Percentiles rank a stretch among this genome's conserved stretches.
phyloP scores from a whole-genome alignment of 2,329 filamentous ascomycete genomes.

The Malbranchea zuffiana region DNA sequence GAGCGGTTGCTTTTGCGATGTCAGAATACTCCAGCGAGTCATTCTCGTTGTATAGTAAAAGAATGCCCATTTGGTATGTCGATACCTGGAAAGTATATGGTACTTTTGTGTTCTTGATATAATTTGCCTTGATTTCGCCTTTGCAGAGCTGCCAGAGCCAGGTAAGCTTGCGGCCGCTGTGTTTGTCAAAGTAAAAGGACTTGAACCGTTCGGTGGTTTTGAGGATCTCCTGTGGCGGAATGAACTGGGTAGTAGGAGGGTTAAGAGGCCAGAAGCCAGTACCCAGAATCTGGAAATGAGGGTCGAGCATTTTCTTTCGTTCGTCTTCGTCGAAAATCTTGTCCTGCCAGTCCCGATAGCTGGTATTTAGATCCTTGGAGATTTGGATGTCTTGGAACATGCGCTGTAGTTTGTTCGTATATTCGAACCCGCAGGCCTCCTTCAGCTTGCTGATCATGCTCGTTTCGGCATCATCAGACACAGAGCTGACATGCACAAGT shows the following conservation, averaged over 20 bases:
- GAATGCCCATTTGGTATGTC: conserved; percentile 93
- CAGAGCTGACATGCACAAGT: conserved; percentile 86
- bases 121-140: conserved; percentile 88
- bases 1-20: conserved; percentile 67
- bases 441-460: conserved; percentile 99
- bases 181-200: conserved; percentile 90
- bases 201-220: conserved; percentile 83
- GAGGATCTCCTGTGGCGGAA: conserved; percentile 71
- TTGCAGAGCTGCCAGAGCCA: conserved; percentile 99
- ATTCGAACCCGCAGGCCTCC: conserved; percentile 96
- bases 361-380: conserved; percentile 87
- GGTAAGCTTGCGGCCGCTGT: conserved; percentile 88
- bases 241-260: conserved; percentile 77
- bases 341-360: conserved; percentile 69
- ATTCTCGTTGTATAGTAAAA: conserved; percentile 87
- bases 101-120: conserved; percentile 78
- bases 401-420: conserved; percentile 97
- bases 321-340: conserved; percentile 53
- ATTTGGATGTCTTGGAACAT: conserved; percentile 99
- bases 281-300: conserved; percentile 83
- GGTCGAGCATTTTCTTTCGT: conserved; percentile 62
- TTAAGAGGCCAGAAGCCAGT: conserved; percentile 96
- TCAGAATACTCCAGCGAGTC: conserved; percentile 80
- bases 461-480: conserved; percentile 92
- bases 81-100: conserved; percentile 96